Base-by-base conservation (phyloP, 2,329 filamentous ascomycete species). In the Herpotrichia juniperi region DNA sequence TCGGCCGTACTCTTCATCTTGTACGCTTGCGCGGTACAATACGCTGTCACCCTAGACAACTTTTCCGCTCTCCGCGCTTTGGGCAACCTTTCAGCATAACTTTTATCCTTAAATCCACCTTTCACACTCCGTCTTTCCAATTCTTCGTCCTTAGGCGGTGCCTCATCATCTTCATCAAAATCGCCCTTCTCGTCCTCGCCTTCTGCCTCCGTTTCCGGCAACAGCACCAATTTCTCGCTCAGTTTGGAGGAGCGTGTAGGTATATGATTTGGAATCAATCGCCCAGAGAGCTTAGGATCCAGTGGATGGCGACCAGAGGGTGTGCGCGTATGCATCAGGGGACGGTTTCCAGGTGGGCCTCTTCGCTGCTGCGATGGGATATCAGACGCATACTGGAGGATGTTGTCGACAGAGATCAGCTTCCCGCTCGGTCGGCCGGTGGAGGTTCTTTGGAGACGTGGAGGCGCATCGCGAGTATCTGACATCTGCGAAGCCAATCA, bases 331-430 rank as follows among this genome's bases (percentile, higher is more conserved):
- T 77, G 71, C 68, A 79, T 67, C 16, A 73, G 66, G 14, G 82
- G 80, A 48, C 81, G 74, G 24, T 79, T 74, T 25, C 80, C 78
- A 5, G 86, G 87, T 1, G 90, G 88, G 0, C 85, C 82, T 32
- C 94, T 87, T 50, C 91, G 90, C 74, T 97, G 93, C 66, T 92
- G 93, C 0, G 94, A 97, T 1, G 94, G 94, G 34, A 99, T 94
- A 68, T 97, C 93, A 44, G 91, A 94, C 53, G 92, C 89, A 78
- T 96, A 91, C 72, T 96, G 92, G 4, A 99, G 86, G 59, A 97
- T 90, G 71, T 93, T 96, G 77, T 99, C 94, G 73, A 99, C 93
- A 14, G 82, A 86, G 70, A 97, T 91, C 73, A 90, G 64, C 85
- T 89, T 79, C 62, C 65, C 57, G 58, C 65, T 68, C 1, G 60